phyloP scores from a whole-genome alignment of 495 filamentous ascomycete genomes.

The Platismatia glauca region DNA sequence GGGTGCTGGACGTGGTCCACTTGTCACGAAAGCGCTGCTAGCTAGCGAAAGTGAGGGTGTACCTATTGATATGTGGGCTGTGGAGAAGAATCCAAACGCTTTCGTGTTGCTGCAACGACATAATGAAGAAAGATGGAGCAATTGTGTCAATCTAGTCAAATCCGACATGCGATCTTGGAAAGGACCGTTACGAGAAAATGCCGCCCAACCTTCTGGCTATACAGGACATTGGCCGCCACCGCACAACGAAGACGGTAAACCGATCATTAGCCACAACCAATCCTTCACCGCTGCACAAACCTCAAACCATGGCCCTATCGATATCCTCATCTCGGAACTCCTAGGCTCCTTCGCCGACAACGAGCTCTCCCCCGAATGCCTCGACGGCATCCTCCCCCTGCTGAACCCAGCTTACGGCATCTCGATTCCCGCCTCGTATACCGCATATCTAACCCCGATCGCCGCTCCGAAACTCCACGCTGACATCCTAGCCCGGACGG shows the following conservation, averaged over 20 bases:
- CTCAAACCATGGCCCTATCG: conserved; percentile 52
- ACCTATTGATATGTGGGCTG: conserved; percentile 72
- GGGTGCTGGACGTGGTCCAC: conserved; percentile 82
- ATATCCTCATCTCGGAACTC: conserved; percentile 90
- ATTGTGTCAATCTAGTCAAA: conserved; percentile 73
- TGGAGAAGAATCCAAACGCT: conserved; percentile 98
- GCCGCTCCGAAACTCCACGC: conserved; percentile 78
- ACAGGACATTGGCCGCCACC: conserved; percentile 22
- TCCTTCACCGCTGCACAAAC: neutral
- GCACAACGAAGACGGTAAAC: neutral
- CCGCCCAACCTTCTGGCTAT: conserved; percentile 24
- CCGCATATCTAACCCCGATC: conserved; percentile 82
- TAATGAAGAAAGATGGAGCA: conserved; percentile 68
- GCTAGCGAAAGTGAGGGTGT: conserved; percentile 71
- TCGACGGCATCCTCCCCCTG: conserved; percentile 83
- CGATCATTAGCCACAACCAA: neutral
- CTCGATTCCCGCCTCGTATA: conserved; percentile 87
- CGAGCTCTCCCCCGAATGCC: conserved; percentile 81
- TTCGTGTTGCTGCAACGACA: conserved; percentile 83
- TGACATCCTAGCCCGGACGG: conserved; percentile 56
- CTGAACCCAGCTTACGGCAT: conserved; percentile 72
- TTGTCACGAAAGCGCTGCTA: conserved; percentile 75
- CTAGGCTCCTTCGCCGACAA: conserved; percentile 90
- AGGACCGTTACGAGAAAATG: conserved; percentile 41
- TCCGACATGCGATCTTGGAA: conserved; percentile 97